Evolutionary conservation across 768 basidiomycete species (phyloP).

Genomic region (Leucosporidium yakuticum): DNA sequence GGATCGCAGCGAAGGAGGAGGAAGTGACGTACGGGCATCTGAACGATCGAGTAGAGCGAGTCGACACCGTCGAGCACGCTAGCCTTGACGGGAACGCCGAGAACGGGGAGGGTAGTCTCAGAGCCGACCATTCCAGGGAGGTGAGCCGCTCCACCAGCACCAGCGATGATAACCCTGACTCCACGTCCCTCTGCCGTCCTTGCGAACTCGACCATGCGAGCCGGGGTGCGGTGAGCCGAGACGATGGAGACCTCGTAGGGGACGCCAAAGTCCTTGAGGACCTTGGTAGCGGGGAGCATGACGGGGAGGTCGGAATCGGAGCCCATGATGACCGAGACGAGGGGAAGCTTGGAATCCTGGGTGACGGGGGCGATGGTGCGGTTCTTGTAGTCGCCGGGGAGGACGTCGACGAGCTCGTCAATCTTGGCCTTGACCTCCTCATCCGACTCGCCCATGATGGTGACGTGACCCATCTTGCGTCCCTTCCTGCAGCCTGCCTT

Average conservation of each 20-base stretch:
- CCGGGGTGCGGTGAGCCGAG: conserved; percentile 91
- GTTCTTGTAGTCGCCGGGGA: conserved; percentile 49
- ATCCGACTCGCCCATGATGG: conserved; percentile 74
- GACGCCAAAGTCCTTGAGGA: conserved; percentile 72
- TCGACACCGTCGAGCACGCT: conserved; percentile 91
- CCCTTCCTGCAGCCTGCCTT: conserved; percentile 82
- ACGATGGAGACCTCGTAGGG: conserved; percentile 94
- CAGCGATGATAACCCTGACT: conserved; percentile 72
- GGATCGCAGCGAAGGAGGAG: background rate
- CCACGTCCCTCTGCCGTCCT: conserved; percentile 55
- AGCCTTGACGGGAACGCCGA: conserved; percentile 95
- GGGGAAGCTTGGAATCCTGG: conserved; percentile 61
- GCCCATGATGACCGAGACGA: conserved; percentile 95
- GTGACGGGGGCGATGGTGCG: conserved; percentile 50
- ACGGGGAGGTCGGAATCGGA: conserved; percentile 95
- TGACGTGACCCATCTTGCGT: conserved; percentile 97
- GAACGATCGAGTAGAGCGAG: conserved; percentile 93
- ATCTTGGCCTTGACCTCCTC: conserved; percentile 63
- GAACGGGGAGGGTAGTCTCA: conserved; percentile 82
- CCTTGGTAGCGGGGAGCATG: conserved; percentile 79
- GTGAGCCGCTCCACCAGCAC: conserved; percentile 98
- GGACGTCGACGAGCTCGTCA: conserved; percentile 63
- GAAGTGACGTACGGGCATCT: conserved; percentile 78
- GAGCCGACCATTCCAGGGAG: conserved; percentile 97
- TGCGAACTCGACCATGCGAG: conserved; percentile 75